These are phyloP conservation scores for Jatropha curcas DNA, from an alignment of 345 rosid genomes.

Conservation along the genomic window DNA sequence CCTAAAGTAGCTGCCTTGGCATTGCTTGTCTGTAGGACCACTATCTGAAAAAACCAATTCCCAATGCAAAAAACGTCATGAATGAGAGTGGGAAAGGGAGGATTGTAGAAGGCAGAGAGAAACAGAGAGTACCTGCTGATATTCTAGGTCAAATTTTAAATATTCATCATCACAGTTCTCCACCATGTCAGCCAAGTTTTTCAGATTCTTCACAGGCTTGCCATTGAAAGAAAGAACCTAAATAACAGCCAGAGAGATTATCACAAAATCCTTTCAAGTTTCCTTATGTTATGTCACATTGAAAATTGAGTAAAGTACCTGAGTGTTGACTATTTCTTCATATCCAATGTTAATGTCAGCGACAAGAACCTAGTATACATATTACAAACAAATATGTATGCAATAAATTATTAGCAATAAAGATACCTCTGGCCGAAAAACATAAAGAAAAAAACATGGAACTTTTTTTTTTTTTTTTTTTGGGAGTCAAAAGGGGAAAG, in stretches of 20 bases:
- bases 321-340: slow-evolving; percentile 90
- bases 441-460: too few species aligned
- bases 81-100: not conserved
- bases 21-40: slow-evolving; percentile 60
- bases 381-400: not conserved
- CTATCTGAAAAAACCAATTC: slow-evolving; percentile 47
- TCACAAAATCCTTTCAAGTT: slow-evolving; percentile 13
- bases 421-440: not conserved
- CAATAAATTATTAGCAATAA: not conserved
- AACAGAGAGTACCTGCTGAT: slow-evolving; percentile 62
- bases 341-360: slow-evolving; percentile 93
- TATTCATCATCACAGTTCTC: slow-evolving; percentile 77
- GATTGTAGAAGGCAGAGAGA: slow-evolving; percentile 8
- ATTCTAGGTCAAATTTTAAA: slow-evolving; percentile 77
- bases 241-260: not conserved
- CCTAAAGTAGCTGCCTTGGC: slow-evolving; percentile 78
- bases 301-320: slow-evolving; percentile 35
- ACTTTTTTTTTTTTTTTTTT: too few species aligned
- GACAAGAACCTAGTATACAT: slow-evolving; percentile 70
- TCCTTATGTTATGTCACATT: slow-evolving; percentile 1
- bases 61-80: not conserved
- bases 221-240: slow-evolving; percentile 89
- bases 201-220: slow-evolving; percentile 78
- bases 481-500: not conserved
- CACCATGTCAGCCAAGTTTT: slow-evolving; percentile 79